Percentiles rank a stretch among this genome's conserved stretches.
Evolutionary conservation across 768 basidiomycete genomes (phyloP).

Genomic region (Russula compacta): DNA sequence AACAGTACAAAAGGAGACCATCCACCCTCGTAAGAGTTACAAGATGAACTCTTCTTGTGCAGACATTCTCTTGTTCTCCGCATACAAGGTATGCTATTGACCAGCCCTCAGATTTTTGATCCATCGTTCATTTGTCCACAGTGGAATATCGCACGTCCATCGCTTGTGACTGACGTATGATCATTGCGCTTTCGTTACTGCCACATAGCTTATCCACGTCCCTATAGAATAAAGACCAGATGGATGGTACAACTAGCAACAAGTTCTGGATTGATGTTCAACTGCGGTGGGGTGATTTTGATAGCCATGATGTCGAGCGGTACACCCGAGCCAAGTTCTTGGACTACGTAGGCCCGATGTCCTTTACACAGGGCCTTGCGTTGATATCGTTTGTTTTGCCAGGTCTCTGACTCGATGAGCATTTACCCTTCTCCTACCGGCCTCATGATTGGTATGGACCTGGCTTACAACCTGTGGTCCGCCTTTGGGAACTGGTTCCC

Average conservation of each 20-base stretch:
- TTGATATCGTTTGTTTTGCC: constrained; percentile 1
- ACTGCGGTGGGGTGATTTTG: constrained; percentile 96
- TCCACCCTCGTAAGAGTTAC: constrained; percentile 99
- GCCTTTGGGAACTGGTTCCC: constrained; percentile 99
- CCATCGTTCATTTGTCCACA: constrained; percentile 26
- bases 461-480: constrained; percentile 98
- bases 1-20: constrained; percentile 99
- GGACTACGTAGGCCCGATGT: constrained; percentile 64
- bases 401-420: constrained; percentile 95
- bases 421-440: constrained; percentile 99
- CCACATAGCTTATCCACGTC: constrained; percentile 14
- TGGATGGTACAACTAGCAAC: constrained; percentile 96
- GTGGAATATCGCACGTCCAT: constrained; percentile 98
- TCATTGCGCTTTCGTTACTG: not conserved
- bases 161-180: constrained; percentile 85
- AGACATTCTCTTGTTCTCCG: constrained; percentile 94
- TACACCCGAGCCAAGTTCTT: constrained; percentile 99
- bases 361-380: not conserved
- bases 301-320: constrained; percentile 97
- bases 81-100: constrained; percentile 52
- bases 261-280: constrained; percentile 99
- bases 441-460: constrained; percentile 97
- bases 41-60: constrained; percentile 99
- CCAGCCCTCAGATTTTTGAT: not conserved
- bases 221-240: constrained; percentile 75